Conservation (phyloP, 2,329 filamentous ascomycete species). For the Fusarium albosuccineum region DNA sequence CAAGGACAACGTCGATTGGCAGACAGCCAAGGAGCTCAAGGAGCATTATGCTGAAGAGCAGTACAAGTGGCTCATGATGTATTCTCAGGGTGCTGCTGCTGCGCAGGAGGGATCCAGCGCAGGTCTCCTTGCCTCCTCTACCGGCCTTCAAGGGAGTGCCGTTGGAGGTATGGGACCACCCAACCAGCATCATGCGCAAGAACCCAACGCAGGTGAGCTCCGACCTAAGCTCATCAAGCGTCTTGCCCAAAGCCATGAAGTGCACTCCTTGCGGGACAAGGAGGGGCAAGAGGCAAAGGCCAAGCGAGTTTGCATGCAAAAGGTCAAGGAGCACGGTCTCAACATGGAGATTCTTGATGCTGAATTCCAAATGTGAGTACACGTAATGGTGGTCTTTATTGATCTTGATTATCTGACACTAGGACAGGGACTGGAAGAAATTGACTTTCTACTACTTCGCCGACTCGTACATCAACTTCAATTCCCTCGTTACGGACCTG, state of each 20-base stretch:
- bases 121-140: conserved; percentile 73
- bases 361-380: conserved; percentile 96
- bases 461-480: conserved; percentile 99
- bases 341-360: conserved; percentile 99
- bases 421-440: conserved; percentile 93
- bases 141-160: conserved; percentile 75
- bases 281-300: conserved; percentile 98
- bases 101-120: conserved; percentile 71
- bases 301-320: conserved; percentile 95
- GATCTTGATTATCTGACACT: conserved; percentile 23
- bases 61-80: conserved; percentile 99
- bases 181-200: conserved; percentile 78
- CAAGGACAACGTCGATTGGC: conserved; percentile 87
- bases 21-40: conserved; percentile 88
- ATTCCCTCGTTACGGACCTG: conserved; percentile 93
- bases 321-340: conserved; percentile 92
- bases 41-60: conserved; percentile 95
- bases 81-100: conserved; percentile 81
- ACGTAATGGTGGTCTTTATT: background rate
- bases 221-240: conserved; percentile 98
- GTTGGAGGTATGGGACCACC: conserved; percentile 84
- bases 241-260: conserved; percentile 90
- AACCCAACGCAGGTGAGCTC: conserved; percentile 79
- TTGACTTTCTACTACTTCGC: conserved; percentile 99
- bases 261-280: conserved; percentile 90